Evolutionary conservation across 805 yeast species (phyloP).

Genomic region (Nakazawaea ambrosiae): DNA sequence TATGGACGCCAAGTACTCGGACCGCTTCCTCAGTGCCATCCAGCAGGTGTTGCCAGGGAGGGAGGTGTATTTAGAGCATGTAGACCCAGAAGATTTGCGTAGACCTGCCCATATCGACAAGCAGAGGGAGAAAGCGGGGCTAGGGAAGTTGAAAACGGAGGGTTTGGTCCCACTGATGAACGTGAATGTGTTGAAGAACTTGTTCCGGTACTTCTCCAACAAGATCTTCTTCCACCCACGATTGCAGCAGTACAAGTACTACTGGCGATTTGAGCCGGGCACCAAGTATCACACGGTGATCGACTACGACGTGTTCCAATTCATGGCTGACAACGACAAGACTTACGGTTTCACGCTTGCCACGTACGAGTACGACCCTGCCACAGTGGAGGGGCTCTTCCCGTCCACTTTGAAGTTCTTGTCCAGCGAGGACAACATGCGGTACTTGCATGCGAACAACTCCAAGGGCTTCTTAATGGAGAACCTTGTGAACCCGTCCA

Average conservation of each 20-base stretch:
- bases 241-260: conserved; percentile 67
- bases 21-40: conserved; percentile 44
- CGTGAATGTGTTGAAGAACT: conserved; percentile 71
- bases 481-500: conserved; percentile 54
- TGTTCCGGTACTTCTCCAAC: conserved; percentile 87
- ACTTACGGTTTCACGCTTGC: conserved; percentile 74
- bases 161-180: conserved; percentile 61
- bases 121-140: conserved; percentile 16
- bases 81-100: conserved; percentile 44
- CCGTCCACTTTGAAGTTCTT: conserved; percentile 59
- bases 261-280: conserved; percentile 92
- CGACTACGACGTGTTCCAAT: conserved; percentile 72
- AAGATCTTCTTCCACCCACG: conserved; percentile 71
- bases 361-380: conserved; percentile 54
- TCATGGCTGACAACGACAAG: conserved; percentile 69
- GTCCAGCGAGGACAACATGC: conserved; percentile 43
- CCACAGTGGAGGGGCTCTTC: conserved; percentile 76
- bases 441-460: conserved; percentile 52
- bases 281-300: conserved; percentile 70
- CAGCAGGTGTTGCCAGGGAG: conserved; percentile 32
- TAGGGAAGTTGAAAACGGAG: conserved; percentile 26
- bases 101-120: conserved; percentile 52
- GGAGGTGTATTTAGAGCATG: conserved; percentile 40
- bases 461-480: conserved; percentile 66
- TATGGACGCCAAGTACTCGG: conserved; percentile 55